Evolutionary conservation across 768 basidiomycete genomes (phyloP).

Genomic region (Trametes cubensis): DNA sequence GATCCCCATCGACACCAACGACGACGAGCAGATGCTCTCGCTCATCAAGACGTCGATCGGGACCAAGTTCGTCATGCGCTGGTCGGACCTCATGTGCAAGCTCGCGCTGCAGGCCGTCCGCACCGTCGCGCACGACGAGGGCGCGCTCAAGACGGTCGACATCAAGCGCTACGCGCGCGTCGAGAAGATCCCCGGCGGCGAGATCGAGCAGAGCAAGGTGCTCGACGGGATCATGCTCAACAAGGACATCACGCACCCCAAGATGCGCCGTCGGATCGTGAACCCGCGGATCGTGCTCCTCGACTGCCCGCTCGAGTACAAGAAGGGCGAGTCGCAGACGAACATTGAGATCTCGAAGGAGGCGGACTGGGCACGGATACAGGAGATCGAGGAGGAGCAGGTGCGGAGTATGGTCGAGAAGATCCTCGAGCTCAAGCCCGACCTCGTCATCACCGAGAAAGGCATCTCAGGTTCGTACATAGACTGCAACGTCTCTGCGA

Average conservation of each 20-base stretch:
- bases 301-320: constrained; percentile 97
- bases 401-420: constrained; percentile 83
- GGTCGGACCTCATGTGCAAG: constrained; percentile 97
- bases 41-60: constrained; percentile 99
- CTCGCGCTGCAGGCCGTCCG: constrained; percentile 92
- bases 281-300: constrained; percentile 88
- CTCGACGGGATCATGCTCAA: constrained; percentile 94
- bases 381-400: constrained; percentile 97
- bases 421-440: constrained; percentile 92
- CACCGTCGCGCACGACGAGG: constrained; percentile 79
- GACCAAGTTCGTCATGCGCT: constrained; percentile 94
- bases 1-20: constrained; percentile 81
- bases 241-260: constrained; percentile 98
- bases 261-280: constrained; percentile 89
- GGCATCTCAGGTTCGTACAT: constrained; percentile 82
- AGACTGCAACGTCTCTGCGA: too few species aligned
- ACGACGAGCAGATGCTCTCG: constrained; percentile 90
- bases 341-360: constrained; percentile 98
- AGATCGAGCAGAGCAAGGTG: constrained; percentile 91
- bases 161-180: constrained; percentile 98
- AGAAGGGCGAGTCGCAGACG: constrained; percentile 98
- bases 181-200: constrained; percentile 96
- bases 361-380: constrained; percentile 87
- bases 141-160: constrained; percentile 85
- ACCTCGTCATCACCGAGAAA: constrained; percentile 96